A percentile compares a stretch with the other conserved stretches of the same genome.
These are phyloP conservation scores for Kwoniella shandongensis DNA, from an alignment of 768 basidiomycete species.

Conservation along the genomic window DNA sequence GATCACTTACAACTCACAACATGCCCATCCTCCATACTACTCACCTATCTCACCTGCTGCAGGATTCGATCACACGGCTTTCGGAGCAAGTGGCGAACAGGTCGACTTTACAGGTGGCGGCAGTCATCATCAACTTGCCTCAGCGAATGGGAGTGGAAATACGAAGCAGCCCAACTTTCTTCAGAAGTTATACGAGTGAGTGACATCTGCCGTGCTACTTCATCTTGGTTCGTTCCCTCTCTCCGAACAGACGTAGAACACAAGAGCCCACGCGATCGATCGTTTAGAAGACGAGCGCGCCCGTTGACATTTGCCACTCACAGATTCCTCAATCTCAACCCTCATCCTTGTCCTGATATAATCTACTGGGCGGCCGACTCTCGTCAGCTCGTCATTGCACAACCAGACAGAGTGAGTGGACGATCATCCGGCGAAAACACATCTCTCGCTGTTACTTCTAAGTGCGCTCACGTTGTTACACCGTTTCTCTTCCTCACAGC, in stretches of 20 bases:
- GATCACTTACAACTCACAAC: too few relatives aligned
- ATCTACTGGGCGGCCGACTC: slow-evolving; percentile 53
- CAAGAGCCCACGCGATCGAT: too few relatives aligned
- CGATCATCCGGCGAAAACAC: too few relatives aligned
- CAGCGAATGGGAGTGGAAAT: slow-evolving; percentile 3
- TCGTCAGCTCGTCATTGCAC: slow-evolving; percentile 49
- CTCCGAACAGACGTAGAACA: neutral
- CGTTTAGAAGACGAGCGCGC: neutral
- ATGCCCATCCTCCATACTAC: too few relatives aligned
- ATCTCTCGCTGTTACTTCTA: too few relatives aligned
- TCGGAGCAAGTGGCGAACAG: too few relatives aligned
- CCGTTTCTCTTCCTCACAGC: slow-evolving; percentile 9
- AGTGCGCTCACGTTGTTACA: neutral
- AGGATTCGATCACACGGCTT: too few relatives aligned
- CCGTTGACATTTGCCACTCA: neutral
- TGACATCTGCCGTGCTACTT: slow-evolving; percentile 5
- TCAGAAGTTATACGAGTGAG: slow-evolving; percentile 52
- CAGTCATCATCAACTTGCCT: too few relatives aligned
- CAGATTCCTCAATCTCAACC: slow-evolving; percentile 47
- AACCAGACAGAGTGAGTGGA: slow-evolving; percentile 43
- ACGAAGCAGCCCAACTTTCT: slow-evolving; percentile 48
- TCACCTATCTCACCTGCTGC: too few relatives aligned
- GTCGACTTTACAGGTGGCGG: too few relatives aligned
- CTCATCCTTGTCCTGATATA: slow-evolving; percentile 46
- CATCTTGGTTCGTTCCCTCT: neutral